A percentile compares a stretch with the other conserved stretches of the same genome.
Conservation (phyloP, 2,329 filamentous ascomycete genomes). For the Bipolaris cookei region DNA sequence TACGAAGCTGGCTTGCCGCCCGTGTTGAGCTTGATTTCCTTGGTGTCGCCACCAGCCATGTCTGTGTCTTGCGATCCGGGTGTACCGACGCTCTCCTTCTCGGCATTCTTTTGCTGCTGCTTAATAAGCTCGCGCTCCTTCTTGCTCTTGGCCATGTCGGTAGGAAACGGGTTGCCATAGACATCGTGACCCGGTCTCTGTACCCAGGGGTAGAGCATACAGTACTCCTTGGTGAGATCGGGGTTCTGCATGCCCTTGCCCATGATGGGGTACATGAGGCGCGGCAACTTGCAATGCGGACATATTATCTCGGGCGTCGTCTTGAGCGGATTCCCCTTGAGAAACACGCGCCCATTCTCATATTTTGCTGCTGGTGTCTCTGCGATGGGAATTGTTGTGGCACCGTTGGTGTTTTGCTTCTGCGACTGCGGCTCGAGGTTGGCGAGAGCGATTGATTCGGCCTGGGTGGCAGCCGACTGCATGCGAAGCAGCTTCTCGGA, state of each 20-base stretch:
- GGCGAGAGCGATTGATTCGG: slow-evolving; percentile 48
- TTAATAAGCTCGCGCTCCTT: slow-evolving; percentile 69
- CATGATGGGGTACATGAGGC: slow-evolving; percentile 74
- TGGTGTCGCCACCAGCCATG: slow-evolving; percentile 43
- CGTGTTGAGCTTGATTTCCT: slow-evolving; percentile 57
- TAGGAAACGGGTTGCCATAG: slow-evolving; percentile 81
- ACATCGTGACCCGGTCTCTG: slow-evolving; percentile 79
- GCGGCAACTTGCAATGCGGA: slow-evolving; percentile 74
- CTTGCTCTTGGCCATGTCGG: slow-evolving; percentile 74
- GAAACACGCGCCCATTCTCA: slow-evolving; percentile 70
- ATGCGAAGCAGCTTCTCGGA: slow-evolving; percentile 76
- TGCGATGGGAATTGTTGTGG: slow-evolving; percentile 56
- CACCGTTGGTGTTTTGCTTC: slow-evolving; percentile 49
- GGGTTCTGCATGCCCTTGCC: slow-evolving; percentile 73
- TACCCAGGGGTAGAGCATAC: slow-evolving; percentile 79
- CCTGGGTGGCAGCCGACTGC: slow-evolving; percentile 63
- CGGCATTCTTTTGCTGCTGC: slow-evolving; percentile 50
- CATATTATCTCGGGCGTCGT: slow-evolving; percentile 75
- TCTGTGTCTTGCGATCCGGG: slow-evolving; percentile 55
- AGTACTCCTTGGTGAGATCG: slow-evolving; percentile 66
- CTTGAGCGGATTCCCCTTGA: slow-evolving; percentile 75
- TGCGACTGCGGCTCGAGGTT: slow-evolving; percentile 45
- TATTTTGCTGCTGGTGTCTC: slow-evolving; percentile 73
- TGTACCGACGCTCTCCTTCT: slow-evolving; percentile 54
- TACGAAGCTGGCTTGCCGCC: slow-evolving; percentile 55